Evolutionary conservation across 345 rosid genomes (phyloP), one percentile per base, ranked within the genome.

Genomic region (Triadica sebifera): DNA sequence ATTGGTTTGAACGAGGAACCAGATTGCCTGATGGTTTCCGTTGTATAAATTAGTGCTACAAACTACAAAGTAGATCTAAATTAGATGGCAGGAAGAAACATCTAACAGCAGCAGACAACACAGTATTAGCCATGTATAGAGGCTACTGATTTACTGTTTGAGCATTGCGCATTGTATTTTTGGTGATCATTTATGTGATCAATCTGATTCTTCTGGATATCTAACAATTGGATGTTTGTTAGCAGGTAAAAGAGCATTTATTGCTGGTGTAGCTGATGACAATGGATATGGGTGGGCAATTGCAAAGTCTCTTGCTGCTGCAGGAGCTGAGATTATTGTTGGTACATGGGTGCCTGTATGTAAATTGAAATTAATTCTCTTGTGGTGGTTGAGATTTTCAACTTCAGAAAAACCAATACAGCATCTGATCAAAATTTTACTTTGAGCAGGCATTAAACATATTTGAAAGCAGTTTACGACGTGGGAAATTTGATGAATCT

Each of bases 321-420:
- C 98, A 22, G 97, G 98, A 52, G 98, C 98, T 84, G 94, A 93
- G 80, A 91, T 93, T 79, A 81, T 91, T 64, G 89, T 93, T 51
- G 98, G 97, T 29, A 93, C 98, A 75, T 93, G 98, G 98, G 98
- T 93, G 74, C 97, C 98, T 69, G 98, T 93, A 83, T 78, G 96
- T 83, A 34, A 77, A 68, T 62, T 34, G 55, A 17, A 25, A 57
- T 59, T 25, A 17, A 45, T 2, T 60, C 67, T 43, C 57, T 59
- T 47, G 25, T 59, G 17, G 29, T 37, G 11, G 55, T 58, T 59
- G 74, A 58, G 22, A 46, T 25, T 66, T 50, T 55, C 25, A 68
- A 57, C 69, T 73, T 77, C 81, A 45, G 17, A 57, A 2, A 71
- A 20, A 64, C 13, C 24, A 17, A 9, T 71, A 15, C 15, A 71